phyloP scores from a whole-genome alignment of 2,329 filamentous ascomycete genomes.

The Macrophomina pseudophaseolina region DNA sequence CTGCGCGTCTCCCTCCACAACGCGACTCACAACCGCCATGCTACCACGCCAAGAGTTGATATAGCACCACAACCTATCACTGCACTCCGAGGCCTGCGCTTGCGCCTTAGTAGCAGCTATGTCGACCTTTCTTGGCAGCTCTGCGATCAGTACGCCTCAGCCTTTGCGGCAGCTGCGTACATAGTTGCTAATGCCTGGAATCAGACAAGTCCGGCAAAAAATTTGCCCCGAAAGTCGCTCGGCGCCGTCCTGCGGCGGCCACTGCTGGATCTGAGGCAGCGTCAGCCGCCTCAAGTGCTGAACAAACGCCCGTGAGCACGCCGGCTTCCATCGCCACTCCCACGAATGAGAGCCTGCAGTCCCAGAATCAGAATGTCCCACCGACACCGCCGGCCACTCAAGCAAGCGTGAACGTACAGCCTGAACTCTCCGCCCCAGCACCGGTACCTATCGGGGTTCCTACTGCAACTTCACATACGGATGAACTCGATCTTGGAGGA shows the following conservation, averaged over 20 bases:
- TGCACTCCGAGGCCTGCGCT: background rate
- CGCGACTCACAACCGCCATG: constrained; percentile 13
- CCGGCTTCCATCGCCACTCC: constrained; percentile 28
- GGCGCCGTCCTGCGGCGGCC: constrained; percentile 45
- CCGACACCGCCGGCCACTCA: constrained; percentile 26
- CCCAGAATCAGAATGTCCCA: constrained; percentile 10
- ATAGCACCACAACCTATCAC: background rate
- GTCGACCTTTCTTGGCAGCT: constrained; percentile 56
- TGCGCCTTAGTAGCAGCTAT: constrained; percentile 33
- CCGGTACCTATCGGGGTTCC: background rate
- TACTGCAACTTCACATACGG: background rate
- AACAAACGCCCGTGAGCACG: constrained; percentile 28
- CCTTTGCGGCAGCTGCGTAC: constrained; percentile 29
- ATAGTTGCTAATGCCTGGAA: constrained; percentile 16
- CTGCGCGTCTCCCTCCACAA: background rate
- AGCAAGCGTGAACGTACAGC: background rate
- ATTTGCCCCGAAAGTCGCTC: constrained; percentile 54
- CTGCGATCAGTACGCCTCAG: constrained; percentile 54
- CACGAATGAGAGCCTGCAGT: constrained; percentile 29
- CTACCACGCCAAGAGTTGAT: background rate
- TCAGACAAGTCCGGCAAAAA: constrained; percentile 52
- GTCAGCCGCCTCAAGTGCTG: constrained; percentile 30
- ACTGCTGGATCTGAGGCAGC: constrained; percentile 33
- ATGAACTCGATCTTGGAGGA: background rate
- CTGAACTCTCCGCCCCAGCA: background rate